phyloP scores from a whole-genome alignment of 2,329 filamentous ascomycete species.

The Aspergillus brasiliensis region DNA sequence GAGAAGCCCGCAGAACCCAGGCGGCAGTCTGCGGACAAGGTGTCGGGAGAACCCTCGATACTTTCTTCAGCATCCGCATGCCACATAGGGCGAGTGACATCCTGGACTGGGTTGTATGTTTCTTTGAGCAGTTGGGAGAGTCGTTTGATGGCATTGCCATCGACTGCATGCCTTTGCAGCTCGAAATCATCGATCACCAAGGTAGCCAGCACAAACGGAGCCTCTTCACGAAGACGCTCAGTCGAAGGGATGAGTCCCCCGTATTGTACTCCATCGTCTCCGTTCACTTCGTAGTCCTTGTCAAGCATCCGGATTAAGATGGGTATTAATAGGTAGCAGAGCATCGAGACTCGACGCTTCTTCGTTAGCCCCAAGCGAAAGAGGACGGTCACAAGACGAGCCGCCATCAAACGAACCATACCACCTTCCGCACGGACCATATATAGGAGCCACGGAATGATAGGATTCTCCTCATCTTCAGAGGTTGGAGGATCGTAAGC shows the following conservation, averaged over 20 bases:
- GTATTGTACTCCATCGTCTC: slow-evolving; percentile 43
- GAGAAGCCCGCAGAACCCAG: slow-evolving; percentile 66
- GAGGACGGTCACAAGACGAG: slow-evolving; percentile 68
- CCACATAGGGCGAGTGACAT: slow-evolving; percentile 58
- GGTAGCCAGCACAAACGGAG: slow-evolving; percentile 74
- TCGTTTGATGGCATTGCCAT: slow-evolving; percentile 64
- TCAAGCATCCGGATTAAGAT: slow-evolving; percentile 68
- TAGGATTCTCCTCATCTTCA: slow-evolving; percentile 68
- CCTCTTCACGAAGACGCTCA: slow-evolving; percentile 65
- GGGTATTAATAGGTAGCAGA: slow-evolving; percentile 70
- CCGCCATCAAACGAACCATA: slow-evolving; percentile 67
- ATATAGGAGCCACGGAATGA: slow-evolving; percentile 73
- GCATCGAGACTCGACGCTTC: slow-evolving; percentile 63
- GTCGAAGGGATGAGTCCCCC: slow-evolving; percentile 44
- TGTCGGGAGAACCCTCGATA: slow-evolving; percentile 19
- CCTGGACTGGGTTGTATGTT: slow-evolving; percentile 62
- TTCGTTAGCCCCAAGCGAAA: slow-evolving; percentile 69
- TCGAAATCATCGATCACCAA: slow-evolving; percentile 76
- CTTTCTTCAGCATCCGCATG: slow-evolving; percentile 41
- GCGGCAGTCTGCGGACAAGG: slow-evolving; percentile 42
- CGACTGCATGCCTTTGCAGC: slow-evolving; percentile 79
- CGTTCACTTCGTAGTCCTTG: slow-evolving; percentile 48
- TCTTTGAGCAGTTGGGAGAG: slow-evolving; percentile 66
- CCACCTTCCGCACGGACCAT: slow-evolving; percentile 61
- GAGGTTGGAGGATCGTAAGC: slow-evolving; percentile 42